Percentiles rank a stretch among this genome's conserved stretches.
Conservation (phyloP, 805 yeast species). For the Debaryomyces castellii region DNA sequence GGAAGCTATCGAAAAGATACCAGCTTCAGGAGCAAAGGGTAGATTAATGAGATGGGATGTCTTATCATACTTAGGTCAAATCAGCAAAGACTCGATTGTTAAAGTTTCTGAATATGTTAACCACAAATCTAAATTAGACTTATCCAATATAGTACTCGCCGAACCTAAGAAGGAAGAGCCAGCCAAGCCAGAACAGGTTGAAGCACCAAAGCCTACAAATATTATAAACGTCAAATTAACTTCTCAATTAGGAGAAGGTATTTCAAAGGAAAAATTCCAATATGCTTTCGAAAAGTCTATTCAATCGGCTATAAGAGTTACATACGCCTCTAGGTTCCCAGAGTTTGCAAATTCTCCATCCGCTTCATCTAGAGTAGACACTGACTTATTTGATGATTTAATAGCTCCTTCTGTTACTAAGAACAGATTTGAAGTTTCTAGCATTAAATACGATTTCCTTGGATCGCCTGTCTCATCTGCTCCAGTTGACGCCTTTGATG, state of each 20-base stretch:
- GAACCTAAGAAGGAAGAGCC: conserved; percentile 21
- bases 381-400: conserved; percentile 39
- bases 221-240: conserved; percentile 23
- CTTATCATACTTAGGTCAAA: conserved; percentile 75
- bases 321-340: conserved; percentile 37
- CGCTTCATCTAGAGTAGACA: conserved; percentile 14
- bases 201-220: conserved; percentile 29
- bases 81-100: conserved; percentile 54
- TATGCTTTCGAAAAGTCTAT: conserved; percentile 30
- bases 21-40: conserved; percentile 89
- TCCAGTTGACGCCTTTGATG: conserved; percentile 26
- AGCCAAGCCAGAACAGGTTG: conserved; percentile 10
- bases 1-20: conserved; percentile 70
- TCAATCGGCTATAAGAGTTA: conserved; percentile 25
- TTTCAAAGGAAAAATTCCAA: conserved; percentile 26
- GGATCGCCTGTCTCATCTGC: conserved; percentile 7
- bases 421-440: conserved; percentile 34
- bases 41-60: conserved; percentile 90
- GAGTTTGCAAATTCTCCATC: conserved; percentile 33
- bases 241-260: conserved; percentile 24
- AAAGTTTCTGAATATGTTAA: conserved; percentile 57
- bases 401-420: conserved; percentile 34
- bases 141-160: conserved; percentile 60
- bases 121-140: conserved; percentile 62
- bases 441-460: conserved; percentile 22